Evolutionary conservation across 345 rosid genomes (phyloP).

Genomic region (Populus tremula): DNA sequence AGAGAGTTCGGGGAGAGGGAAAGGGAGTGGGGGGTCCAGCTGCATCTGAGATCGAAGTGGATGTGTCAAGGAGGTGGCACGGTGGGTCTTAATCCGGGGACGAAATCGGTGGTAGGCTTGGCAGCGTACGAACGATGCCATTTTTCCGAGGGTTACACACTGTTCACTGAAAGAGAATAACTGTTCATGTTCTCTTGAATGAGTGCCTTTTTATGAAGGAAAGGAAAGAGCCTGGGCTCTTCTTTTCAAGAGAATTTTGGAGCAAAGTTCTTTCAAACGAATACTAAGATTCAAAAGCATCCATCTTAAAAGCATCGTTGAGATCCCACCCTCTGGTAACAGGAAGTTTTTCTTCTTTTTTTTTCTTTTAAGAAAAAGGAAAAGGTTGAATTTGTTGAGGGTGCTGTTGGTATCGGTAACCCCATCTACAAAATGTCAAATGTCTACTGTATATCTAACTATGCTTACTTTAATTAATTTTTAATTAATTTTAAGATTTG

Average conservation of each 20-base stretch:
- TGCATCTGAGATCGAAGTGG: conserved; percentile 32
- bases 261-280: conserved; percentile 19
- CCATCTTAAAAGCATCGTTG: conserved; percentile 14
- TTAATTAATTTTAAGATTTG: no score
- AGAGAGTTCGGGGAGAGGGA: not conserved
- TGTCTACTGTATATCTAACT: no score
- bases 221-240: conserved; percentile 22
- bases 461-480: no score
- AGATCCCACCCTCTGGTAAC: not conserved
- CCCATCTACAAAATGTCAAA: not conserved
- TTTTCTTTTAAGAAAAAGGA: no score
- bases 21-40: conserved; percentile 17
- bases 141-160: conserved; percentile 25
- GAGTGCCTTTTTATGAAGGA: conserved; percentile 19
- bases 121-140: conserved; percentile 13
- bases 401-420: not conserved
- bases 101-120: conserved; percentile 25
- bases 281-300: conserved; percentile 4
- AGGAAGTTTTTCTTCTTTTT: no score
- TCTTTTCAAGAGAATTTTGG: conserved; percentile 33
- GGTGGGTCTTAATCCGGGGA: conserved; percentile 22
- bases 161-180: conserved; percentile 20
- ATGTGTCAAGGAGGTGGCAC: conserved; percentile 22
- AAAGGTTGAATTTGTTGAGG: not conserved
- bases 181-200: conserved; percentile 23